These are phyloP conservation scores for Gracilariopsis chorda DNA, from an alignment of 23 red algal species.

Conservation along the genomic window DNA sequence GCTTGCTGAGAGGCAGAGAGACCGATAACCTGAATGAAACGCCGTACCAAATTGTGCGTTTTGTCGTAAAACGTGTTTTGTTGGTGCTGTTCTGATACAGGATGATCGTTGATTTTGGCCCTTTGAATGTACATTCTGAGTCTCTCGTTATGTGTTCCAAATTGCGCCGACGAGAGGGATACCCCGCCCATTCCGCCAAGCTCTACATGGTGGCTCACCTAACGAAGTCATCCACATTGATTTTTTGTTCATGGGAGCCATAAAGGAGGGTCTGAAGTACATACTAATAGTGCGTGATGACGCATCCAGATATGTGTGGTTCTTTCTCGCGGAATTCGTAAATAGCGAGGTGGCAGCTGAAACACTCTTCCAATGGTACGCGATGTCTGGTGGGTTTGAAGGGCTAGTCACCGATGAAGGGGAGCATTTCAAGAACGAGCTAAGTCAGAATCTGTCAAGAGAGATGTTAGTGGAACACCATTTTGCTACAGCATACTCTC, in stretches of 20 bases:
- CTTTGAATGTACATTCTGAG: too few species aligned
- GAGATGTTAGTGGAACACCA: background rate
- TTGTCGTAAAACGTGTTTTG: too few species aligned
- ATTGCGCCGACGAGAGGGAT: too few species aligned
- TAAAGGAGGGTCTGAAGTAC: background rate
- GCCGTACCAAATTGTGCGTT: too few species aligned
- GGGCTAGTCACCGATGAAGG: background rate
- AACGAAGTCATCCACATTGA: slow-evolving; percentile 5
- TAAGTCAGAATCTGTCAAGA: background rate
- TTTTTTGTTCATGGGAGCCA: slow-evolving; percentile 13
- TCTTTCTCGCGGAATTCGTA: background rate
- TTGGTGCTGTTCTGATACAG: too few species aligned
- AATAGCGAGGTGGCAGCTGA: background rate
- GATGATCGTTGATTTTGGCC: too few species aligned
- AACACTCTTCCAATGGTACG: background rate
- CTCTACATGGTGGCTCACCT: background rate
- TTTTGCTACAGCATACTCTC: background rate
- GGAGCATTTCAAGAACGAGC: background rate
- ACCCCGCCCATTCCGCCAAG: background rate
- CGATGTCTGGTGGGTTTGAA: background rate
- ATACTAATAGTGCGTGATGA: background rate
- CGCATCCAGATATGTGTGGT: background rate
- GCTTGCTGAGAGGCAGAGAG: too few species aligned
- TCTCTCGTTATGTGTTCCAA: too few species aligned
- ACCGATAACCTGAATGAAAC: too few species aligned